Percentiles rank a stretch among this genome's conserved stretches.
phyloP scores from a whole-genome alignment of 805 yeast species.

The Yamadazyma phyllophila region DNA sequence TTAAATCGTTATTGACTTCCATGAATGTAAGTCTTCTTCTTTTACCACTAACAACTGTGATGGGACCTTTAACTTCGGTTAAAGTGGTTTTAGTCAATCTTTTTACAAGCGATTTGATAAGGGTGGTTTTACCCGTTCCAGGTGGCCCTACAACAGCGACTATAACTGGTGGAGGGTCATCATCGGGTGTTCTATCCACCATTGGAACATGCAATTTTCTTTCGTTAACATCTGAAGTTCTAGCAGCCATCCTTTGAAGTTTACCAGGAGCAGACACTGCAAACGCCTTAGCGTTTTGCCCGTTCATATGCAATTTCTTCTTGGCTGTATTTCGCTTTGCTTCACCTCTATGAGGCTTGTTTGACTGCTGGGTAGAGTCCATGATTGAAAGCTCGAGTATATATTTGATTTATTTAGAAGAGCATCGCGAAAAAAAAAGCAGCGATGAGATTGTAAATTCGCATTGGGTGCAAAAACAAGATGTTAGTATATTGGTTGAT shows the following conservation, averaged over 20 bases:
- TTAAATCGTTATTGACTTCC: conserved; percentile 89
- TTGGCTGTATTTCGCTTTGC: conserved; percentile 57
- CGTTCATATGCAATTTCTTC: conserved; percentile 85
- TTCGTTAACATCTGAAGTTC: conserved; percentile 82
- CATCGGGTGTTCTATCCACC: conserved; percentile 96
- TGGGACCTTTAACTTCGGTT: conserved; percentile 89
- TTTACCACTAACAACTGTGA: conserved; percentile 95
- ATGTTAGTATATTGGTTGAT: background rate
- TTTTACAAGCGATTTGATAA: conserved; percentile 84
- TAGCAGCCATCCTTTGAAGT: conserved; percentile 75
- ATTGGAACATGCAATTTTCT: conserved; percentile 91
- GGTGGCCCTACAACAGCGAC: conserved; percentile 98
- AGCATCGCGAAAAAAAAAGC: conserved; percentile 6
- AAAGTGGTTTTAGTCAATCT: conserved; percentile 84
- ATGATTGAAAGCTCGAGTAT: conserved; percentile 6
- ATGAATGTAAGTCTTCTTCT: conserved; percentile 88
- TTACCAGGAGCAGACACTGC: conserved; percentile 68
- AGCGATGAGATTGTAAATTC: background rate
- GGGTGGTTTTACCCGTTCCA: conserved; percentile 95
- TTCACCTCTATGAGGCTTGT: conserved; percentile 77
- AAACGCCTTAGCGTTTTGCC: conserved; percentile 49
- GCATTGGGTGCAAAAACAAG: conserved; percentile 1
- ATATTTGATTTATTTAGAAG: background rate
- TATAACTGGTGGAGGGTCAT: conserved; percentile 94
- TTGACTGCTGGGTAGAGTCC: conserved; percentile 50